Percentiles rank a stretch among this genome's conserved stretches.
These are phyloP conservation scores for Gossypium anomalum DNA, from an alignment of 345 rosid species.

Conservation along the genomic window DNA sequence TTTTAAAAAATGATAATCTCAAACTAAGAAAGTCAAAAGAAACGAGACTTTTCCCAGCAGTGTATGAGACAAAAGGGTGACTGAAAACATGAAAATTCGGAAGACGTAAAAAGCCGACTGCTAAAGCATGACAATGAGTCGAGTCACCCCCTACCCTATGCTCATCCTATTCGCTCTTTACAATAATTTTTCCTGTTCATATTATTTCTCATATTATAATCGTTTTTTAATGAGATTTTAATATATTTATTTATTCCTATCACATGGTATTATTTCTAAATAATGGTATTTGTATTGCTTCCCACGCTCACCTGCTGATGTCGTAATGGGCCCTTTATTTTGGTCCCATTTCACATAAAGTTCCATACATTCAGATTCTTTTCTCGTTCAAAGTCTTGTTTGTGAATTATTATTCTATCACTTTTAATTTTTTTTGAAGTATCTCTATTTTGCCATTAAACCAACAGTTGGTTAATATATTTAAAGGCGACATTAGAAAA, in stretches of 20 bases:
- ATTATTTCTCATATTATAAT: too few species aligned
- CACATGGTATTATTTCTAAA: background rate
- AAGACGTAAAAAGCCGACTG: background rate
- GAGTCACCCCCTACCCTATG: background rate
- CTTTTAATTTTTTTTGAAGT: too few species aligned
- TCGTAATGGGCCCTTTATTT: background rate
- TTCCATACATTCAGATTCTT: background rate
- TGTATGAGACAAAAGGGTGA: background rate
- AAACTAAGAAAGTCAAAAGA: background rate
- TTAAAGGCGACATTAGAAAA: too few species aligned
- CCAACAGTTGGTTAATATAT: too few species aligned
- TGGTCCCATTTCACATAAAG: background rate
- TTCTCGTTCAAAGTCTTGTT: background rate
- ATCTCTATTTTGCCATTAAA: too few species aligned
- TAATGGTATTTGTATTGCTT: background rate
- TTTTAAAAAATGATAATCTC: background rate
- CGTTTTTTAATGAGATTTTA: background rate
- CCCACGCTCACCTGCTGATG: background rate
- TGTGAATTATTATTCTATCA: too few species aligned
- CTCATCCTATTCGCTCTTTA: background rate
- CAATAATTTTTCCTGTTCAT: too few species aligned
- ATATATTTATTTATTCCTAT: background rate
- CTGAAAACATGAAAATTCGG: background rate
- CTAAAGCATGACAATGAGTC: background rate
- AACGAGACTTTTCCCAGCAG: background rate